Evolutionary conservation across 179 eudicot species (phyloP), one percentile per base, ranked within the genome.

Genomic region (Gypsophila paniculata): DNA sequence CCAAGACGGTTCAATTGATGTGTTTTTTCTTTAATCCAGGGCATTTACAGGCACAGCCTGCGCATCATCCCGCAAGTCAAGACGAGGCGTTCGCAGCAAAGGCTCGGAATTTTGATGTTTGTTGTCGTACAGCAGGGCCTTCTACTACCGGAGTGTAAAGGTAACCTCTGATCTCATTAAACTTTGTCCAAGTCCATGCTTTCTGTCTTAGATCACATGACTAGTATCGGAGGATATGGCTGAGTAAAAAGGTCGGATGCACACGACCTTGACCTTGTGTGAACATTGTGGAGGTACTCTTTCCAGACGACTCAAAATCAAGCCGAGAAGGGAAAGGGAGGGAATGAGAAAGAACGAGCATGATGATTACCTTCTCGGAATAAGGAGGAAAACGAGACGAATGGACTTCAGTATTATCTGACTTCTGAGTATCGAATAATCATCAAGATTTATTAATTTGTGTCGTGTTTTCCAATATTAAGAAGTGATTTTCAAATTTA

Each of bases 21-120:
- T 72, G 53, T 67, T 55, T 29, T 73, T 76, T 61, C 46, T 69
- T 69, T 54, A 75, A 75, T 51, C 19, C 61, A 26, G 80, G 75
- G 61, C 67, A 79, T 46, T 82, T 62, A 36, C 53, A 64, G 18
- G 22, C 70, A 74, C 63, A 72, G 17, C 42, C 65, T 10, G 57
- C 29, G 46, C 22, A 69, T 51, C 62, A 58, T 10, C 49, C 74
- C 66, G 49, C 53, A 25, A 39, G 51, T 15, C 75, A 26, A 66
- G 74, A 79, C 76, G 70, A 66, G 66, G 68, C 65, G 17, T 65
- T 60, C 46, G 74, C 75, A 29, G 68, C 76, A 42, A 77, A 73
- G 19, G 34, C 76, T 18, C 70, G 74, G 61, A 69, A 76, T 55
- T 55, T 61, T 39, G 79, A 61, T 15, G 71, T 29, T 71, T 46